Conservation (phyloP, 495 filamentous ascomycete species). For the Monascus purpureus region DNA sequence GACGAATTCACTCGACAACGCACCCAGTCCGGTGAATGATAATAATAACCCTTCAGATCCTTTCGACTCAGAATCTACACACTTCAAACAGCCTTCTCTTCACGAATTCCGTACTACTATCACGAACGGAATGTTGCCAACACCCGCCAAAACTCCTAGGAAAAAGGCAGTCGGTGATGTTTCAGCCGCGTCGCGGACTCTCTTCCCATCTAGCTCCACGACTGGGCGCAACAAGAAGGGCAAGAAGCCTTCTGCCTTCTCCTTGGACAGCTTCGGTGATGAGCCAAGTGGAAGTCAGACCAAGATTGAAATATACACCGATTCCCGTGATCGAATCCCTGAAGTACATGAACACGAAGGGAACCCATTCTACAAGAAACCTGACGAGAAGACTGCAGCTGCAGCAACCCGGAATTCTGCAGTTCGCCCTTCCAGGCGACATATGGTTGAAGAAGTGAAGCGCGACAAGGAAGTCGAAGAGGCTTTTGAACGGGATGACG, state of each 20-base stretch:
- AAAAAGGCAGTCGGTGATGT: conserved; percentile 46
- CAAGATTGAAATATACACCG: conserved; percentile 73
- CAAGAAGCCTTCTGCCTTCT: conserved; percentile 46
- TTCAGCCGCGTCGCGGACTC: conserved; percentile 52
- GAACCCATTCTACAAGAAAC: conserved; percentile 61
- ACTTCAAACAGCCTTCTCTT: conserved; percentile 5
- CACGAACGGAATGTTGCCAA: conserved; percentile 54
- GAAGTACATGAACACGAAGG: conserved; percentile 46
- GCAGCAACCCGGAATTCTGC: conserved; percentile 13
- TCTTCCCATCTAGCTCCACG: conserved; percentile 49
- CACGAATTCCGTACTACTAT: conserved; percentile 13
- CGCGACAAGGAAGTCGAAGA: conserved; percentile 45
- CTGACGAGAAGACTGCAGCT: conserved; percentile 13
- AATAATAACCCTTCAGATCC: conserved; percentile 7
- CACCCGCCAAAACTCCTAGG: conserved; percentile 78
- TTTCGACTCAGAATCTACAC: conserved; percentile 8
- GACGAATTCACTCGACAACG: conserved; percentile 9
- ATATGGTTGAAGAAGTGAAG: conserved; percentile 24
- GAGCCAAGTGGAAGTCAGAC: conserved; percentile 30
- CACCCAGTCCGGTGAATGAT: conserved; percentile 1
- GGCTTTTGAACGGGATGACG: conserved; percentile 52
- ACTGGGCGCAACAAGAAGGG: conserved; percentile 33
- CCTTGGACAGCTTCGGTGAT: conserved; percentile 54
- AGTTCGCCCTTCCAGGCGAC: conserved; percentile 23
- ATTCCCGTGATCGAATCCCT: conserved; percentile 76